Conservation (phyloP, 192 early-diverging fungal genomes). For the Backusella circina region DNA sequence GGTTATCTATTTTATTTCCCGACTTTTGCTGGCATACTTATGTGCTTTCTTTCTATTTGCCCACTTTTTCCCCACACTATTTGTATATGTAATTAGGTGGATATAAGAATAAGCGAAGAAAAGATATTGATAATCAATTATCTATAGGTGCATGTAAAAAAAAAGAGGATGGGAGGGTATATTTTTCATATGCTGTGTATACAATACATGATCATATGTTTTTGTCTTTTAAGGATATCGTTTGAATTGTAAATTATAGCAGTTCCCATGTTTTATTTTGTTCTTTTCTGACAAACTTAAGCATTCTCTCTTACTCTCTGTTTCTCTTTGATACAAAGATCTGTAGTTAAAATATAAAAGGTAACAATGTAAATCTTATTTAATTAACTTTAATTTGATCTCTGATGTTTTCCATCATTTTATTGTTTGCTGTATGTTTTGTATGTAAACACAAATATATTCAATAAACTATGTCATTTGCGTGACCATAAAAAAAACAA, state of each 20-base stretch:
- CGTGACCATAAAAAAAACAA: neutral
- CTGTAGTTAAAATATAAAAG: neutral
- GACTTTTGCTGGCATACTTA: neutral
- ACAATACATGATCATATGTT: too few relatives aligned
- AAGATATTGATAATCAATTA: neutral
- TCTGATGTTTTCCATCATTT: neutral
- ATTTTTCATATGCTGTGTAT: neutral
- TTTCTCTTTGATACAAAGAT: neutral
- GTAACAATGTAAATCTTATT: neutral
- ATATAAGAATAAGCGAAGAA: constrained; percentile 2
- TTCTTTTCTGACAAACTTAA: neutral
- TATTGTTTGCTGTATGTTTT: neutral
- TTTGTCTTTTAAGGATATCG: neutral
- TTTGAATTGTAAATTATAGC: neutral
- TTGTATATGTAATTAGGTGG: neutral
- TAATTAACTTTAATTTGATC: neutral
- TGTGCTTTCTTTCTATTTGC: neutral
- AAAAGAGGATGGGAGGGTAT: neutral
- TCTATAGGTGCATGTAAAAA: neutral
- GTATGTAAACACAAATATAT: neutral
- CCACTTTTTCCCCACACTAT: neutral
- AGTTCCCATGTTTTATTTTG: neutral
- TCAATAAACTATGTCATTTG: neutral
- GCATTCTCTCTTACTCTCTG: neutral
- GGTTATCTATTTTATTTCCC: neutral